Evolutionary conservation across 2,329 filamentous ascomycete species (phyloP), one percentile per base, ranked within the genome.

Genomic region (Stagonosporopsis chrysanthemi): DNA sequence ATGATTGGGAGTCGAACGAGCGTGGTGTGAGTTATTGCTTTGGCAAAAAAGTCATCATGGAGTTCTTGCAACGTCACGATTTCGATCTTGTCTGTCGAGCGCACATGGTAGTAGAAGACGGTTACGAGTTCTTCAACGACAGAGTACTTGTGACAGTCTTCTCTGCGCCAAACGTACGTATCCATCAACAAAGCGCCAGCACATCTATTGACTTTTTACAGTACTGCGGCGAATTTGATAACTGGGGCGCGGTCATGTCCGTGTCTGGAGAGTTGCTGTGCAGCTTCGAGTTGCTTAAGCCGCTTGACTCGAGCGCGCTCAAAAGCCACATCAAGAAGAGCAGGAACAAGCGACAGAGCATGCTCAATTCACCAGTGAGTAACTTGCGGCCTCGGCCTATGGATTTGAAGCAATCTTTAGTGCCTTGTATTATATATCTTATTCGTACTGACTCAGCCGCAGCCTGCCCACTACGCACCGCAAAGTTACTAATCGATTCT

Each of bases 261-360:
- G 95, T 99, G 22, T 97, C 92, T 1, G 87, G 86, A 14, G 95
- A 98, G 77, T 80, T 99, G 49, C 86, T 99, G 1, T 99, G 95
- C 80, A 97, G 93, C 75, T 99, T 99, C 73, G 95, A 99, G 78
- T 83, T 99, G 15, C 84, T 99, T 59, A 99, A 99, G 78, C 95
- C 95, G 7, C 84, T 99, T 43, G 95, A 99, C 78, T 97, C 93
- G 12, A 96, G 91, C 69, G 94, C 94, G 31, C 83, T 99, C 61
- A 99, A 99, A 84, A 97, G 90, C 68, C 95, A 99, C 74, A 99
- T 99, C 79, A 99, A 99, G 83, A 98, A 97, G 82, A 93, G 93
- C 61, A 86, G 93, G 60, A 97, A 93, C 79, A 96, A 96, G 83
- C 86, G 94, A 60, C 92, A 97, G 78, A 94, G 88, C 78, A 96